A percentile compares a stretch with the other conserved stretches of the same genome.
Conservation (phyloP, 805 yeast genomes). For the Metschnikowia hibisci region DNA sequence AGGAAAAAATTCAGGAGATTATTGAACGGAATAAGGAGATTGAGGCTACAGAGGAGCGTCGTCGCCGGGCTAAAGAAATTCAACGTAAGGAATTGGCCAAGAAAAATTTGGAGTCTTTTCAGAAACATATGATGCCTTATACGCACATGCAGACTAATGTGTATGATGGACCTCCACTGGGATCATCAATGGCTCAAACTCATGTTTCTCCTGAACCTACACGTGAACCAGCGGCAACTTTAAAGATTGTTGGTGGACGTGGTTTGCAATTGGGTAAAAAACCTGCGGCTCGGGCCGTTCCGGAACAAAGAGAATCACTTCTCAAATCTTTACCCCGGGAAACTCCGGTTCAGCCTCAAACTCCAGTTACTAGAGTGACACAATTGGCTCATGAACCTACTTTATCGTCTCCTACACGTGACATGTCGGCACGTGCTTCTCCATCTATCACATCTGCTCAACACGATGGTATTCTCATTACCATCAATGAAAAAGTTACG, state of each 20-base stretch:
- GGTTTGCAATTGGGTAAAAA: constrained; percentile 77
- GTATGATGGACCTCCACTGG: constrained; percentile 17
- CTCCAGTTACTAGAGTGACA: neutral
- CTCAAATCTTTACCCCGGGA: constrained; percentile 15
- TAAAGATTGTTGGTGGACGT: constrained; percentile 42
- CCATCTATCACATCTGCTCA: constrained; percentile 19
- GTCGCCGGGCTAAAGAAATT: constrained; percentile 87
- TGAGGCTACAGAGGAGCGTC: constrained; percentile 96
- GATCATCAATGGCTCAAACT: constrained; percentile 8
- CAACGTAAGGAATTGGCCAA: constrained; percentile 74
- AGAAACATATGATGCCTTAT: constrained; percentile 17
- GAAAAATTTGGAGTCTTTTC: constrained; percentile 48
- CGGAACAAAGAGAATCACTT: constrained; percentile 21
- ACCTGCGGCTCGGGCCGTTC: constrained; percentile 30
- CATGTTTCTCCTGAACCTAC: constrained; percentile 23
- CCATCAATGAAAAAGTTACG: constrained; percentile 70
- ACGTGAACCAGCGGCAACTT: constrained; percentile 4
- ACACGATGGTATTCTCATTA: constrained; percentile 77
- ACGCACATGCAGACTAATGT: constrained; percentile 8
- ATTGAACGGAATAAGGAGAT: constrained; percentile 94
- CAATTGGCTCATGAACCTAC: neutral
- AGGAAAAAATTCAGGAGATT: constrained; percentile 96
- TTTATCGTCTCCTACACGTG: neutral
- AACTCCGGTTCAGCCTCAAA: neutral
- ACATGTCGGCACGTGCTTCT: constrained; percentile 10